These are phyloP conservation scores for Mycosphaerella sp. DNA, from an alignment of 2,329 filamentous ascomycete species.

Conservation along the genomic window DNA sequence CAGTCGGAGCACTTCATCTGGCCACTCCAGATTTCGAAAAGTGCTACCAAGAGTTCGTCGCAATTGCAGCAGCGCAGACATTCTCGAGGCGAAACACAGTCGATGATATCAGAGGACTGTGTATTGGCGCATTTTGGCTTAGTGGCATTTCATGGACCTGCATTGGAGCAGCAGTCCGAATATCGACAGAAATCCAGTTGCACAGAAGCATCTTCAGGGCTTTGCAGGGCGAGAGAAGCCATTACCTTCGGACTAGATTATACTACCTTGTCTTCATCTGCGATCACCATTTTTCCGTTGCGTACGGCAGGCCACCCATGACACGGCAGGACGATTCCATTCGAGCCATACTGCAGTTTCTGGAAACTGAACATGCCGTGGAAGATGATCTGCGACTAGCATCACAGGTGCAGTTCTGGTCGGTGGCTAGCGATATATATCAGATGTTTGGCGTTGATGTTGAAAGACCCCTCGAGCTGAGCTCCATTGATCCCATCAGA, in stretches of 20 bases:
- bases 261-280: slow-evolving; percentile 39
- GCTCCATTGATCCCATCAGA: slow-evolving; percentile 32
- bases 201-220: slow-evolving; percentile 37
- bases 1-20: slow-evolving; percentile 32
- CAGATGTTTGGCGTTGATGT: slow-evolving; percentile 30
- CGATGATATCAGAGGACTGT: slow-evolving; percentile 33
- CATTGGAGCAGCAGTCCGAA: slow-evolving; percentile 34
- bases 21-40: slow-evolving; percentile 27
- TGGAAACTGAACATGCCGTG: slow-evolving; percentile 31
- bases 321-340: slow-evolving; percentile 34
- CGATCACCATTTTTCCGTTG: slow-evolving; percentile 38
- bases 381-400: slow-evolving; percentile 29
- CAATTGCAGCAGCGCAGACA: slow-evolving; percentile 25
- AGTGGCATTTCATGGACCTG: slow-evolving; percentile 32
- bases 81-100: slow-evolving; percentile 28
- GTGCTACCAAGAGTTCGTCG: slow-evolving; percentile 31
- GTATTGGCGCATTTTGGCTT: slow-evolving; percentile 39
- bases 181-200: slow-evolving; percentile 37
- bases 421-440: slow-evolving; percentile 26
- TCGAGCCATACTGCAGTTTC: slow-evolving; percentile 28
- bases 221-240: slow-evolving; percentile 29
- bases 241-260: slow-evolving; percentile 35
- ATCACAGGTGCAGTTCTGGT: slow-evolving; percentile 29
- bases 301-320: slow-evolving; percentile 36
- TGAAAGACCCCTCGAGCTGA: slow-evolving; percentile 24